These are phyloP conservation scores for Blastosporella zonata DNA, from an alignment of 1,284 basidiomycete genomes.

Conservation along the genomic window DNA sequence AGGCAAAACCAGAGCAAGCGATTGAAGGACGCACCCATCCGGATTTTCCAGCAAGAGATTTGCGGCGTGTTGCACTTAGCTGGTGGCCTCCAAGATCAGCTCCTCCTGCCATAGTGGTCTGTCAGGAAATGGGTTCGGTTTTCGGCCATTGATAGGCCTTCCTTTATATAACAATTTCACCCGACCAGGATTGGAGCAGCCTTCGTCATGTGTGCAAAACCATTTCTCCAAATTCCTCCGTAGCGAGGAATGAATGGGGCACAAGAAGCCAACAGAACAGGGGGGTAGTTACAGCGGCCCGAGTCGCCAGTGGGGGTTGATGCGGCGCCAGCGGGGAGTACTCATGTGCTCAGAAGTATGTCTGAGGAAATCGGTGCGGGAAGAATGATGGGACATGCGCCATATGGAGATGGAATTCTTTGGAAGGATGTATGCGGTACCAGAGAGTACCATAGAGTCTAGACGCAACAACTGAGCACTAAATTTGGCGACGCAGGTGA, in stretches of 20 bases:
- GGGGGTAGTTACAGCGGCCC: constrained; percentile 8
- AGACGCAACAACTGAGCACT: too few relatives aligned
- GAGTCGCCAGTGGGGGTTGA: neutral
- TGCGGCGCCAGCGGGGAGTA: neutral
- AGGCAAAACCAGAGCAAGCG: too few relatives aligned
- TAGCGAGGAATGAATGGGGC: constrained; percentile 7
- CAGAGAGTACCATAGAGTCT: too few relatives aligned
- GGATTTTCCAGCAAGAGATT: constrained; percentile 56
- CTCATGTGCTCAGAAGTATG: neutral
- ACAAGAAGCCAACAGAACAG: constrained; percentile 8
- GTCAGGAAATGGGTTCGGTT: neutral
- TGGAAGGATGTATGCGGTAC: too few relatives aligned
- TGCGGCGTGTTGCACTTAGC: constrained; percentile 46
- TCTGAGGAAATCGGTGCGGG: too few relatives aligned
- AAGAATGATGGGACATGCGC: too few relatives aligned
- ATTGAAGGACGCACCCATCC: constrained; percentile 53
- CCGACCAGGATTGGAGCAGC: neutral
- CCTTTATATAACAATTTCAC: constrained; percentile 9
- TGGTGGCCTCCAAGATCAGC: constrained; percentile 27
- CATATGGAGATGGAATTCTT: too few relatives aligned
- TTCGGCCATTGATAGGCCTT: constrained; percentile 3
- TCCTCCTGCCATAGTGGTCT: constrained; percentile 43
- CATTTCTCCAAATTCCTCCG: constrained; percentile 6
- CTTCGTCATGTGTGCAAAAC: constrained; percentile 11
- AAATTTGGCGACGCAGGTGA: too few relatives aligned